Conservation (phyloP, 345 rosid species). For the Brassica napus region DNA sequence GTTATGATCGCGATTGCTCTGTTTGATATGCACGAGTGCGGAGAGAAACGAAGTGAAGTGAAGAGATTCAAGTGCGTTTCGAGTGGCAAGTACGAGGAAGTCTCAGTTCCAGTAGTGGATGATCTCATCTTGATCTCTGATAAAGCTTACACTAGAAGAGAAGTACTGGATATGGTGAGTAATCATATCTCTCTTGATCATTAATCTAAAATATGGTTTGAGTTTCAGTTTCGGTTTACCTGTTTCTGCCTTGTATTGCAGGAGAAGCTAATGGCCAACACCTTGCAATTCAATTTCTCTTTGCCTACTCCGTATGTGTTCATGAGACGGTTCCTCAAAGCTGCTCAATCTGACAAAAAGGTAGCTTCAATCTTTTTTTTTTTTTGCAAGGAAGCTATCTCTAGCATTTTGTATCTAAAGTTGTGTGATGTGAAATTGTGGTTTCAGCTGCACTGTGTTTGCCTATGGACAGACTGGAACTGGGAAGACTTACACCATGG, state of each 20-base stretch:
- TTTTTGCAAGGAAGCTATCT: not conserved
- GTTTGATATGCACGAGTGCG: no score
- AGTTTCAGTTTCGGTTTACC: not conserved
- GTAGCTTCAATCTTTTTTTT: constrained; percentile 16
- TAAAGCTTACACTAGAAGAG: constrained; percentile 79
- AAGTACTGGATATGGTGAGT: constrained; percentile 87
- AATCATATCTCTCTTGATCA: not conserved
- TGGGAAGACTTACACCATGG: constrained; percentile 90
- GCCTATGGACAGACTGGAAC: constrained; percentile 97
- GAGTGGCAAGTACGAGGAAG: constrained; percentile 65
- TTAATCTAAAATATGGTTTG: constrained; percentile 53
- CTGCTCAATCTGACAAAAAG: constrained; percentile 80
- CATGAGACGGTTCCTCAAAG: constrained; percentile 88
- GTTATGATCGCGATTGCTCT: no score
- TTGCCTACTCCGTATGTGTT: constrained; percentile 87
- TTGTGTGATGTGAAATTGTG: constrained; percentile 12
- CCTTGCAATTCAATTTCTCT: constrained; percentile 73
- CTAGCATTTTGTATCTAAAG: constrained; percentile 3
- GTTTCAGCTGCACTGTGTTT: constrained; percentile 87
- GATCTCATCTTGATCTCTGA: constrained; percentile 94
- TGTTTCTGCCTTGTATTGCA: constrained; percentile 38
- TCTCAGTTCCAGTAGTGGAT: constrained; percentile 94
- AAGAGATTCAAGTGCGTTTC: no score
- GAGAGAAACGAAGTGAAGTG: no score
- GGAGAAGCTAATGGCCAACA: constrained; percentile 80